Percentiles rank a stretch among this genome's conserved stretches.
Evolutionary conservation across 192 early-diverging fungal species (phyloP).

Genomic region (Umbelopsis sp.): DNA sequence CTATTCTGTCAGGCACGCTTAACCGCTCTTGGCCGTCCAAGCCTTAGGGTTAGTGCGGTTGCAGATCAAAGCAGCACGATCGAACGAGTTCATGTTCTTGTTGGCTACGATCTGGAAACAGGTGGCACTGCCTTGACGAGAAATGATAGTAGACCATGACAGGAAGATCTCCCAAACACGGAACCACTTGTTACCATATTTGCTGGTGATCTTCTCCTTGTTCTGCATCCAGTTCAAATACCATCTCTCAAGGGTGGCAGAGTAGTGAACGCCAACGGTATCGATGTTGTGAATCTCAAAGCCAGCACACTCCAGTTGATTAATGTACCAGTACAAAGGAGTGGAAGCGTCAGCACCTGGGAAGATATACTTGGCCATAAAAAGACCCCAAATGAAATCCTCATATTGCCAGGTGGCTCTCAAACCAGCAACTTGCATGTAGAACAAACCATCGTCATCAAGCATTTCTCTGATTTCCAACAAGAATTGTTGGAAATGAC

Average conservation of each 20-base stretch:
- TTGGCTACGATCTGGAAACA: conserved; percentile 95
- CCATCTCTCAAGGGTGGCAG: conserved; percentile 93
- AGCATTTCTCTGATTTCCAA: conserved; percentile 91
- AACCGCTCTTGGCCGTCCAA: conserved; percentile 30
- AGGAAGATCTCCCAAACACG: conserved; percentile 99
- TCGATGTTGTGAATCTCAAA: conserved; percentile 90
- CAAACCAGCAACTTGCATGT: conserved; percentile 96
- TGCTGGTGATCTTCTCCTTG: conserved; percentile 78
- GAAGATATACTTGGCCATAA: conserved; percentile 96
- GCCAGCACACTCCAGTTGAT: conserved; percentile 90
- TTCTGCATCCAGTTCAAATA: conserved; percentile 98
- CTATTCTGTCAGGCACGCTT: conserved; percentile 4
- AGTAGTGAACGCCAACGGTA: conserved; percentile 98
- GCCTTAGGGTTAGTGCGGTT: conserved; percentile 42
- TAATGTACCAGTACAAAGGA: conserved; percentile 88
- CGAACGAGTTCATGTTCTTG: conserved; percentile 97
- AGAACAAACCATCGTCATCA: conserved; percentile 98
- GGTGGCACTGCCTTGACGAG: conserved; percentile 95
- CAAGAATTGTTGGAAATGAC: conserved; percentile 89
- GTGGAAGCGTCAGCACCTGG: conserved; percentile 41
- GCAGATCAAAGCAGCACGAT: conserved; percentile 72
- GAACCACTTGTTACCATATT: conserved; percentile 92
- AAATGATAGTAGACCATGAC: conserved; percentile 93
- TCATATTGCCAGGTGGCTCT: conserved; percentile 68
- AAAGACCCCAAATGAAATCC: conserved; percentile 84